These are phyloP conservation scores for Neocucurbitaria cava DNA, from an alignment of 2,329 filamentous ascomycete genomes.

Conservation along the genomic window DNA sequence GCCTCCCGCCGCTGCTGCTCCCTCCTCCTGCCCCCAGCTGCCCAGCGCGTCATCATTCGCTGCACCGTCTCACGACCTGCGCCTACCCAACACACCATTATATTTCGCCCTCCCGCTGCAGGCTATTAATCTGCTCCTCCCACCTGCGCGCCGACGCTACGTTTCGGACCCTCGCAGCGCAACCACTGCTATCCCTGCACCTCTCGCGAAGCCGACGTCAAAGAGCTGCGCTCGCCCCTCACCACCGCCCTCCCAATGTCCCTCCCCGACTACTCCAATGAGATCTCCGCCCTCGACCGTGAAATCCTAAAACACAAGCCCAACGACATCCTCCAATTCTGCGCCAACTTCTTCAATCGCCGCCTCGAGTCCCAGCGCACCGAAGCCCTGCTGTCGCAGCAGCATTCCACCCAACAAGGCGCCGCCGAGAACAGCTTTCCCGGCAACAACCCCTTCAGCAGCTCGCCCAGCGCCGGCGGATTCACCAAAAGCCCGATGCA, in stretches of 20 bases:
- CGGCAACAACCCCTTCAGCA: slow-evolving; percentile 79
- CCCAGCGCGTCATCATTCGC: slow-evolving; percentile 23
- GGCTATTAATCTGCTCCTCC: slow-evolving; percentile 3
- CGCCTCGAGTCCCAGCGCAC: slow-evolving; percentile 71
- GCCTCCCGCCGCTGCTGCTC: slow-evolving; percentile 20
- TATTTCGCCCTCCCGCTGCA: slow-evolving; percentile 1
- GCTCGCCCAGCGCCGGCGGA: slow-evolving; percentile 48
- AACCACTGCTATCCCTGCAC: slow-evolving; percentile 45
- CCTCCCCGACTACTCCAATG: slow-evolving; percentile 58
- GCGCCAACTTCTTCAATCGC: slow-evolving; percentile 71
- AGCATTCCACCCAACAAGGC: slow-evolving; percentile 53
- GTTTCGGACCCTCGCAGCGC: slow-evolving; percentile 37
- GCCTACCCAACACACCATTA: slow-evolving; percentile 10
- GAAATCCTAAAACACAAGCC: slow-evolving; percentile 66
- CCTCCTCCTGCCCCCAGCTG: slow-evolving; percentile 24
- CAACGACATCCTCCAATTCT: slow-evolving; percentile 72
- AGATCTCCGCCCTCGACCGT: slow-evolving; percentile 69
- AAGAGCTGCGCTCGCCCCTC: slow-evolving; percentile 48
- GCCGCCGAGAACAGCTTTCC: slow-evolving; percentile 75
- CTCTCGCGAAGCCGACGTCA: slow-evolving; percentile 44
- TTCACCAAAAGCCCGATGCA: slow-evolving; percentile 60
- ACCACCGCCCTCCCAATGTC: slow-evolving; percentile 46
- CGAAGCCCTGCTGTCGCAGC: slow-evolving; percentile 60
- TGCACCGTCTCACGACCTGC: slow-evolving; percentile 12
- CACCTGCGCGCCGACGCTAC: slow-evolving; percentile 31